Conservation (phyloP, 1,284 basidiomycete genomes). For the Ganoderma boninense region DNA sequence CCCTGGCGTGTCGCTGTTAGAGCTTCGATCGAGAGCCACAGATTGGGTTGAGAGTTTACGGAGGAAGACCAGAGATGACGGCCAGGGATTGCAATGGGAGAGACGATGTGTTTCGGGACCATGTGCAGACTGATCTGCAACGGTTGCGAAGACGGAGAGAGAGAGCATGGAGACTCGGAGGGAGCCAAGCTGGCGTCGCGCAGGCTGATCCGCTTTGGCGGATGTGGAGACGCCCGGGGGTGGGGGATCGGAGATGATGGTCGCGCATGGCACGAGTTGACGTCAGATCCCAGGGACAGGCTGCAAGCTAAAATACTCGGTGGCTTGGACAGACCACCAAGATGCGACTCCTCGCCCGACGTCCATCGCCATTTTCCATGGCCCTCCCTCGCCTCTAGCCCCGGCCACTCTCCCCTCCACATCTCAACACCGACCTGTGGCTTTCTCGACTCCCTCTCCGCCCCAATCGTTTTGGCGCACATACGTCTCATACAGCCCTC, state of each 20-base stretch:
- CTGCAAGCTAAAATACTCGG: slow-evolving; percentile 13
- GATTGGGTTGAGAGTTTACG: not conserved
- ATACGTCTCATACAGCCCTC: slow-evolving; percentile 10
- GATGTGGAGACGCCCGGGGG: not conserved
- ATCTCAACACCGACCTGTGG: not conserved
- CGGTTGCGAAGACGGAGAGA: not conserved
- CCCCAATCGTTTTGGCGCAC: not conserved
- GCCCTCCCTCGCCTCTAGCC: slow-evolving; percentile 6
- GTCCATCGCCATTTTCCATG: not conserved
- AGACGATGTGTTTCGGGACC: slow-evolving; percentile 1
- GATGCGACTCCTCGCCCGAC: not conserved
- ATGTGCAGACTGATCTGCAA: not conserved
- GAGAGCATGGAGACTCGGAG: no score
- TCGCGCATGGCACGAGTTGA: slow-evolving; percentile 11
- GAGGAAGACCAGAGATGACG: not conserved
- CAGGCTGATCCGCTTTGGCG: not conserved
- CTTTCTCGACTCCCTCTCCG: not conserved
- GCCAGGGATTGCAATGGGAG: not conserved
- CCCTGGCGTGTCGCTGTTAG: not conserved
- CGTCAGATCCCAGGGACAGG: slow-evolving; percentile 17
- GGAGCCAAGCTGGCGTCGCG: not conserved
- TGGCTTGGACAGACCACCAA: not conserved
- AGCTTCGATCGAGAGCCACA: not conserved
- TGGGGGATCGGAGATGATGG: slow-evolving; percentile 10
- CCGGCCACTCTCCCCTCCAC: not conserved